A percentile compares a stretch with the other conserved stretches of the same genome.
Evolutionary conservation across 345 rosid species (phyloP).

Genomic region (Citrus unshiu): DNA sequence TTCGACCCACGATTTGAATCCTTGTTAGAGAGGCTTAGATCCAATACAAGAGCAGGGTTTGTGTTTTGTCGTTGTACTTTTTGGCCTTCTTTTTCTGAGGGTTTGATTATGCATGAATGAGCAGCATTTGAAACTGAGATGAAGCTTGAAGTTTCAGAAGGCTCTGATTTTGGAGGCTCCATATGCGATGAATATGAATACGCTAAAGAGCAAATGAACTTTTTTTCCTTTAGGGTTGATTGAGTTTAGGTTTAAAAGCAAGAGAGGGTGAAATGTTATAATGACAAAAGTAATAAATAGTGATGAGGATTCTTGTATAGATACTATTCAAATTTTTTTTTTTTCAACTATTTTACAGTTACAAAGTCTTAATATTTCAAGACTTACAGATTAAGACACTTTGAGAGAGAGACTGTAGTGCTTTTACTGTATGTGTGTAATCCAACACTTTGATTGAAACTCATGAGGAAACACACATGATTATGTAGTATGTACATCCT

Average conservation of each 20-base stretch:
- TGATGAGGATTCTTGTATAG: conserved; percentile 1
- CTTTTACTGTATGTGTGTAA: not conserved
- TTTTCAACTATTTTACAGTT: conserved; percentile 30
- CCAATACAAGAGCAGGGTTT: conserved; percentile 40
- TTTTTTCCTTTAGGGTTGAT: not conserved
- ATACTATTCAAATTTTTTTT: not conserved
- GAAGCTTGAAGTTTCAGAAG: conserved; percentile 33
- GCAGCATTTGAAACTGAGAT: conserved; percentile 29
- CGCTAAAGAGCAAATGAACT: not conserved
- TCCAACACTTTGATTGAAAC: conserved; percentile 21
- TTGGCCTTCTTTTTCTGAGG: not conserved
- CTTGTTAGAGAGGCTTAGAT: conserved; percentile 53
- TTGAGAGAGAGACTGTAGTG: not conserved
- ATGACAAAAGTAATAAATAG: conserved; percentile 13
- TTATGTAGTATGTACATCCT: not conserved
- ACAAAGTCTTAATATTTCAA: conserved; percentile 28
- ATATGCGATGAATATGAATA: conserved; percentile 9
- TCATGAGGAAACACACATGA: conserved; percentile 12
- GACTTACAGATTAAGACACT: conserved; percentile 10
- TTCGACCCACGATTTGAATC: conserved; percentile 29
- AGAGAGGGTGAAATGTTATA: conserved; percentile 21
- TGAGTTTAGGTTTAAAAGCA: conserved; percentile 21
- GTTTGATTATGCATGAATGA: conserved; percentile 1
- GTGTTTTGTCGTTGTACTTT: not conserved
- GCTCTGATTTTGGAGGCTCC: conserved; percentile 42